A percentile compares a stretch with the other conserved stretches of the same genome.
Evolutionary conservation across 495 filamentous ascomycete genomes (phyloP).

Genomic region (Aspergillus ostianus): DNA sequence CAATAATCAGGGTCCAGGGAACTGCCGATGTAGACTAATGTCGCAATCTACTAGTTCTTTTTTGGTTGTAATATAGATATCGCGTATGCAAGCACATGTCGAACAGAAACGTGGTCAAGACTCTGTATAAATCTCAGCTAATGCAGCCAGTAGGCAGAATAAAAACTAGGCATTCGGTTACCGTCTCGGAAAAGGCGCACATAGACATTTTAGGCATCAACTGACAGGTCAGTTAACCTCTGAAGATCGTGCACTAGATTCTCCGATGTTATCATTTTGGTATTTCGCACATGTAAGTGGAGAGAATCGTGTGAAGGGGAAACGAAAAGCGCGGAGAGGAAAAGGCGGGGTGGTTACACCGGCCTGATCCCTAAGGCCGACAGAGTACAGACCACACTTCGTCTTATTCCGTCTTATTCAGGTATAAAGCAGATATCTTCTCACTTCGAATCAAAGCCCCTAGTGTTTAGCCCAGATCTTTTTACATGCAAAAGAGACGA

Average conservation of each 20-base stretch:
- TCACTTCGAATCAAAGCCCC: background rate
- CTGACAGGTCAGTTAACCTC: background rate
- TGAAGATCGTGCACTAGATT: background rate
- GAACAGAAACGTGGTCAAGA: background rate
- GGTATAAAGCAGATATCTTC: background rate
- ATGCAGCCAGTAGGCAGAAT: background rate
- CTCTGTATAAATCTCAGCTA: background rate
- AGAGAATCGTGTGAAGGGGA: background rate
- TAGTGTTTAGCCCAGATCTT: background rate
- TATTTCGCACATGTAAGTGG: background rate
- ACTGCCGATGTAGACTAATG: too few species aligned
- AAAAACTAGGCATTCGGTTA: background rate
- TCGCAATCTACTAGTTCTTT: too few species aligned
- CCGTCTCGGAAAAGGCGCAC: background rate
- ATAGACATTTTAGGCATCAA: background rate
- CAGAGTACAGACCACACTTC: too few species aligned
- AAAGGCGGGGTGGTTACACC: too few species aligned
- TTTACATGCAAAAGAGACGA: background rate
- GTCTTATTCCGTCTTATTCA: too few species aligned
- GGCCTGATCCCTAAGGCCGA: background rate
- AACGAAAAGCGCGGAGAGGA: background rate
- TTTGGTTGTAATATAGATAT: background rate
- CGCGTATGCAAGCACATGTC: background rate
- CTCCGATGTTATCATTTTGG: background rate
- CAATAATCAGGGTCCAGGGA: background rate